These are phyloP conservation scores for Monosporascus sp. DNA, from an alignment of 2,329 filamentous ascomycete species.

Conservation along the genomic window DNA sequence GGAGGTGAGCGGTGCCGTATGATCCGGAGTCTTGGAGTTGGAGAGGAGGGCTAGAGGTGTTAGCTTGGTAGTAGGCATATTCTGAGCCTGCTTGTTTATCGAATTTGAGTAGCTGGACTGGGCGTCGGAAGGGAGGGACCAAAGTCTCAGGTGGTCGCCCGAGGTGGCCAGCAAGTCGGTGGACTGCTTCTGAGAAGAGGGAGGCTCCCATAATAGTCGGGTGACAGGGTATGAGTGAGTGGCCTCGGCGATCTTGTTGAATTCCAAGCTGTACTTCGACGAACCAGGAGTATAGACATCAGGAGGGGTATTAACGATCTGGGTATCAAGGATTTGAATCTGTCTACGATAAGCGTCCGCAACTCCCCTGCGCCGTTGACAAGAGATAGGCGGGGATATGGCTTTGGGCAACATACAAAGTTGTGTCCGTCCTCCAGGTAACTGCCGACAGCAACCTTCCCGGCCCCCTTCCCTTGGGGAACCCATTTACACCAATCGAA, in stretches of 20 bases:
- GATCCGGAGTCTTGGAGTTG: slow-evolving; percentile 97
- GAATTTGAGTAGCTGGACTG: slow-evolving; percentile 59
- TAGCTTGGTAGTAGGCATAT: slow-evolving; percentile 66
- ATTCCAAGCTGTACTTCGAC: slow-evolving; percentile 76
- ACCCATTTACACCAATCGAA: slow-evolving; percentile 99
- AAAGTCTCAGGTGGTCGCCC: slow-evolving; percentile 87
- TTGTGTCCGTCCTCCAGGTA: slow-evolving; percentile 98
- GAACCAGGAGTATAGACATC: slow-evolving; percentile 65
- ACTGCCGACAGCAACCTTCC: slow-evolving; percentile 91
- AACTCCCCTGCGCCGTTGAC: not conserved
- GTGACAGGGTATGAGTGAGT: slow-evolving; percentile 98
- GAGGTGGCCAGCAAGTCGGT: slow-evolving; percentile 94
- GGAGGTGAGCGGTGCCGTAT: slow-evolving; percentile 92
- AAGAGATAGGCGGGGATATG: not conserved
- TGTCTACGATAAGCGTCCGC: slow-evolving; percentile 29
- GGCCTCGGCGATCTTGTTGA: slow-evolving; percentile 89
- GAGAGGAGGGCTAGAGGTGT: slow-evolving; percentile 89
- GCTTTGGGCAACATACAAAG: slow-evolving; percentile 58
- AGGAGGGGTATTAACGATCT: slow-evolving; percentile 65
- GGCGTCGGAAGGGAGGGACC: slow-evolving; percentile 75
- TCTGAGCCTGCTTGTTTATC: slow-evolving; percentile 55
- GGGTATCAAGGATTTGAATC: slow-evolving; percentile 96
- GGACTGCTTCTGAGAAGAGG: slow-evolving; percentile 88
- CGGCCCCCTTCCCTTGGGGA: slow-evolving; percentile 71
- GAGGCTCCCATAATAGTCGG: slow-evolving; percentile 90